phyloP scores from a whole-genome alignment of 176 grass and related monocot species.

The Carex pumila region DNA sequence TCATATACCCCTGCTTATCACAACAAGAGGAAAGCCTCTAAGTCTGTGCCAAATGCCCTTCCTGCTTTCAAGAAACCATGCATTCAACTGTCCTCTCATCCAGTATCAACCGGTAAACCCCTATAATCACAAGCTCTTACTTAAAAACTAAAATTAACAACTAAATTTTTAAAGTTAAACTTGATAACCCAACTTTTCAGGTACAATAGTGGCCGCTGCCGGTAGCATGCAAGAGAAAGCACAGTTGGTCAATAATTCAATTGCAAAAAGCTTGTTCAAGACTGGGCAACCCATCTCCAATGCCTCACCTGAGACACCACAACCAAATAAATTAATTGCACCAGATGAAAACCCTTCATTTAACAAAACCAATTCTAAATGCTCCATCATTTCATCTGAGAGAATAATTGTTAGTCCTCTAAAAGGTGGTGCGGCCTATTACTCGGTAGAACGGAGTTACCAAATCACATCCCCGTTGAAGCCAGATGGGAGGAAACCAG shows the following conservation, averaged over 20 bases:
- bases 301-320: constrained; percentile 42
- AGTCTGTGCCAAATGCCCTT: constrained; percentile 28
- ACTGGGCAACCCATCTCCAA: constrained; percentile 21
- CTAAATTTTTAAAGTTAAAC: not conserved
- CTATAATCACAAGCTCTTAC: not conserved
- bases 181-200: constrained; percentile 20
- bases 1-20: not conserved
- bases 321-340: constrained; percentile 15
- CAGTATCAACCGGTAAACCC: constrained; percentile 22
- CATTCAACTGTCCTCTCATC: not conserved
- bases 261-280: constrained; percentile 62
- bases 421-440: constrained; percentile 52
- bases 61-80: constrained; percentile 39
- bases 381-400: constrained; percentile 76
- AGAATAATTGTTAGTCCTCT: constrained; percentile 75
- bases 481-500: constrained; percentile 27
- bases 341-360: not conserved
- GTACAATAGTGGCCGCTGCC: constrained; percentile 4
- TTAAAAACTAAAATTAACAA: not conserved
- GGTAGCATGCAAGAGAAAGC: constrained; percentile 12
- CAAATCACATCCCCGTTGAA: constrained; percentile 74
- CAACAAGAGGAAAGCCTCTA: constrained; percentile 63
- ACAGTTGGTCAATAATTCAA: constrained; percentile 18
- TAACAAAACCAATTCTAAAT: constrained; percentile 32
- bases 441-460: constrained; percentile 75